Evolutionary conservation across 306 rosid genomes (phyloP).

Genomic region (Cicer chorassanicum): DNA sequence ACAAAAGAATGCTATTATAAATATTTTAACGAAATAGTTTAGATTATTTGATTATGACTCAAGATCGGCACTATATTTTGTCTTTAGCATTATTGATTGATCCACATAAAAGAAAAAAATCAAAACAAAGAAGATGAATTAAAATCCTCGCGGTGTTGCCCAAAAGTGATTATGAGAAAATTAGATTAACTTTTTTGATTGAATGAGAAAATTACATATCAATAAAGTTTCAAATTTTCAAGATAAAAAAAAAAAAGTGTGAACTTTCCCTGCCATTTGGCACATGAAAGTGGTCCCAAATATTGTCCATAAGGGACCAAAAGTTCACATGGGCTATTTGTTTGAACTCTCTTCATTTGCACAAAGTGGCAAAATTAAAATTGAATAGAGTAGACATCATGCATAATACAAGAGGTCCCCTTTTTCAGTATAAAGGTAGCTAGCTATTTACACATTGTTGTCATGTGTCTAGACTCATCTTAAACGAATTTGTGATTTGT

Average conservation of each 20-base stretch:
- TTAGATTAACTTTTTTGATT: no score
- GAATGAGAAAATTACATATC: not conserved
- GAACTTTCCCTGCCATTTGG: not conserved
- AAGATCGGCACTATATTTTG: no score
- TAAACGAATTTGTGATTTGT: not conserved
- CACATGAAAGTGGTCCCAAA: slow-evolving; percentile 26
- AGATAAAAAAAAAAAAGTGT: not conserved
- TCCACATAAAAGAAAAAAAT: no score
- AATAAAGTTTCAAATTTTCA: not conserved
- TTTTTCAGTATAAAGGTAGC: slow-evolving; percentile 33
- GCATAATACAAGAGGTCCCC: slow-evolving; percentile 51
- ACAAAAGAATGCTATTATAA: no score
- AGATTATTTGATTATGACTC: no score
- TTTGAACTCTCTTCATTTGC: slow-evolving; percentile 48
- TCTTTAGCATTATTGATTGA: no score
- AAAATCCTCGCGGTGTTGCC: not conserved
- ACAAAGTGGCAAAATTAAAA: slow-evolving; percentile 53
- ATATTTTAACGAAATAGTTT: no score
- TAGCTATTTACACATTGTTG: not conserved
- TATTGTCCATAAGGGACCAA: not conserved
- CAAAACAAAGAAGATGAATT: no score
- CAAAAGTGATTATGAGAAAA: not conserved
- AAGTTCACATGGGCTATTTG: slow-evolving; percentile 30
- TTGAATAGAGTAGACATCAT: slow-evolving; percentile 32
- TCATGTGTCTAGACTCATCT: not conserved